Conservation (phyloP, 2,329 filamentous ascomycete species). For the Cercospora sesami region DNA sequence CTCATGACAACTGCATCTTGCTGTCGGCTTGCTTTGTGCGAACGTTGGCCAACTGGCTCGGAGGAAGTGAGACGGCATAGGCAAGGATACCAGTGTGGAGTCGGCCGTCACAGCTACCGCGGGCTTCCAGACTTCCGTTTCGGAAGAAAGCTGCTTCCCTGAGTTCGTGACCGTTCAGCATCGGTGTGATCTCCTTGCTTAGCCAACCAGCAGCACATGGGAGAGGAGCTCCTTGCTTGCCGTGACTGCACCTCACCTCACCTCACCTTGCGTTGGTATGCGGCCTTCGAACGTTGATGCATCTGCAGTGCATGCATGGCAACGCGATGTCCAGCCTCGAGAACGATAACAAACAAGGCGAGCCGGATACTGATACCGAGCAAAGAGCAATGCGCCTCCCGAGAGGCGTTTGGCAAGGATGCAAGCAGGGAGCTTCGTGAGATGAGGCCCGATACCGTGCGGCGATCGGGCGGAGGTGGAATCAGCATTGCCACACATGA, state of each 20-base stretch:
- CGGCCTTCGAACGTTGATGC: neutral
- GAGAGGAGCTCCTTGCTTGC: constrained; percentile 6
- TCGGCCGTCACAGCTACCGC: neutral
- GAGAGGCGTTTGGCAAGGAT: neutral
- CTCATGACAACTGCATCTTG: neutral
- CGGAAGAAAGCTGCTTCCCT: neutral
- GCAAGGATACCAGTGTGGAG: neutral
- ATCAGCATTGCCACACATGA: neutral
- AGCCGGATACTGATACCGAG: constrained; percentile 9
- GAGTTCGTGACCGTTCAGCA: neutral
- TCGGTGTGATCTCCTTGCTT: constrained; percentile 15
- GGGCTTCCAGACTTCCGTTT: neutral
- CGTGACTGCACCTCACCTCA: neutral
- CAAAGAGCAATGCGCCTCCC: neutral
- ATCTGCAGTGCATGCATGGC: neutral
- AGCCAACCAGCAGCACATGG: neutral
- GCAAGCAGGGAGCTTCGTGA: neutral
- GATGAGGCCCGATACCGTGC: neutral
- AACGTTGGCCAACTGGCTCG: neutral
- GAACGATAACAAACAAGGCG: neutral
- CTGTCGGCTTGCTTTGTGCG: neutral
- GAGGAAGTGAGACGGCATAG: neutral
- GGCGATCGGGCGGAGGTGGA: neutral
- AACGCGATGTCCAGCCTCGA: neutral
- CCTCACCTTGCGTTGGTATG: neutral